Evolutionary conservation across 495 filamentous ascomycete species (phyloP), one percentile per base, ranked within the genome.

Genomic region (Penicillium verhagenii): DNA sequence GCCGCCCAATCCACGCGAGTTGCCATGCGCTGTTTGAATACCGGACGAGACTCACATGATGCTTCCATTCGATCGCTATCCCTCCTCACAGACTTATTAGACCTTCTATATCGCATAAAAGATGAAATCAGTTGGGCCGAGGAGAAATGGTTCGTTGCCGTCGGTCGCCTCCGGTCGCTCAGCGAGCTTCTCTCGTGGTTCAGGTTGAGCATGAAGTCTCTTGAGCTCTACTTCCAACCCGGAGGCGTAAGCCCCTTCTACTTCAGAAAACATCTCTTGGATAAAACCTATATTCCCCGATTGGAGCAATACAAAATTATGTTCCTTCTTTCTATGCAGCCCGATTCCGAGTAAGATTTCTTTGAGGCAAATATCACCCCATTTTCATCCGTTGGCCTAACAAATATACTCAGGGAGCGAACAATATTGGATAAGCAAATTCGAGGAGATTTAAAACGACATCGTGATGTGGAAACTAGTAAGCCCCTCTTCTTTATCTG

Each of bases 181-280:
- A 52, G 44, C 14, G 70, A 73, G 42, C 4, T 68, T 5, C 54
- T 69, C 2, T 16, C 5, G 0, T 60, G 28, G 24, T 68, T 69
- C 31, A 65, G 51, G 4, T 57, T 43, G 13, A 71, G 54, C 0
- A 59, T 68, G 24, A 56, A 61, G 37, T 52, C 64, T 1, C 58
- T 73, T 9, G 70, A 73, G 31, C 11, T 64, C 0, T 68, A 71
- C 24, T 65, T 73, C 23, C 70, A 73, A 26, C 70, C 70, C 0
- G 70, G 68, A 4, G 70, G 70, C 5, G 60, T 71, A 23, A 65
- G 62, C 13, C 55, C 60, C 31, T 35, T 45, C 16, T 63, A 56
- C 21, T 71, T 69, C 45, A 56, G 70, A 28, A 71, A 66, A 20
- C 53, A 51, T 16, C 57, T 73, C 8, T 23, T 72, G 42, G 70